phyloP scores from a whole-genome alignment of 306 rosid genomes.

The Dicorynia guianensis region DNA sequence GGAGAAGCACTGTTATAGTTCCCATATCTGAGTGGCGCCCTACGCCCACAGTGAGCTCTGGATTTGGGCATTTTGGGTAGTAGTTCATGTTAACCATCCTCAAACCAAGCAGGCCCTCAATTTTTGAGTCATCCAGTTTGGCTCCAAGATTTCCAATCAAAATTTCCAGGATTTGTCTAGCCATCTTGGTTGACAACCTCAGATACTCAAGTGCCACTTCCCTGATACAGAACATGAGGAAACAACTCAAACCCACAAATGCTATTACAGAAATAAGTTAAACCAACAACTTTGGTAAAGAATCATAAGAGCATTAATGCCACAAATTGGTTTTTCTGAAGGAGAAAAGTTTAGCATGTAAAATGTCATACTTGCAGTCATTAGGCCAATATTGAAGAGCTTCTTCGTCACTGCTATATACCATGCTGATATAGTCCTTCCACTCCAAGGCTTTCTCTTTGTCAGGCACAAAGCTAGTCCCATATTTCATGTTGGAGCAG shows the following conservation, averaged over 20 bases:
- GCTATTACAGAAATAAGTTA: neutral
- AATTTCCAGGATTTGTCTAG: slow-evolving; percentile 44
- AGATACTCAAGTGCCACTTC: slow-evolving; percentile 64
- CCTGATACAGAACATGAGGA: slow-evolving; percentile 32
- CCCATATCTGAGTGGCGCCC: slow-evolving; percentile 81
- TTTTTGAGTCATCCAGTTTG: slow-evolving; percentile 46
- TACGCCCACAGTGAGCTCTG: slow-evolving; percentile 75
- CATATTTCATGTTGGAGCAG: slow-evolving; percentile 52
- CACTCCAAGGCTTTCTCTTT: slow-evolving; percentile 70
- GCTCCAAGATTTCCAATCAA: slow-evolving; percentile 56
- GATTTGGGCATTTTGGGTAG: slow-evolving; percentile 76
- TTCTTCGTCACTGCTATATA: slow-evolving; percentile 55
- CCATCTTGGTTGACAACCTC: slow-evolving; percentile 52
- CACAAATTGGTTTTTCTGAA: no score
- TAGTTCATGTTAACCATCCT: slow-evolving; percentile 68
- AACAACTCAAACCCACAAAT: neutral
- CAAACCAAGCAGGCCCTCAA: slow-evolving; percentile 46
- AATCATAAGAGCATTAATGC: no score
- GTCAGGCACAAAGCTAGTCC: slow-evolving; percentile 76
- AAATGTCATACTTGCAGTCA: slow-evolving; percentile 55
- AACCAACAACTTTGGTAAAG: no score
- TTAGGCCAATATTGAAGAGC: slow-evolving; percentile 65
- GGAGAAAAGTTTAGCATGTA: neutral
- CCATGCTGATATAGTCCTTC: slow-evolving; percentile 70
- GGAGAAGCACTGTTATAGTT: slow-evolving; percentile 62